These are phyloP conservation scores for Aureobasidium lini DNA, from an alignment of 2,329 filamentous ascomycete species.

Conservation along the genomic window DNA sequence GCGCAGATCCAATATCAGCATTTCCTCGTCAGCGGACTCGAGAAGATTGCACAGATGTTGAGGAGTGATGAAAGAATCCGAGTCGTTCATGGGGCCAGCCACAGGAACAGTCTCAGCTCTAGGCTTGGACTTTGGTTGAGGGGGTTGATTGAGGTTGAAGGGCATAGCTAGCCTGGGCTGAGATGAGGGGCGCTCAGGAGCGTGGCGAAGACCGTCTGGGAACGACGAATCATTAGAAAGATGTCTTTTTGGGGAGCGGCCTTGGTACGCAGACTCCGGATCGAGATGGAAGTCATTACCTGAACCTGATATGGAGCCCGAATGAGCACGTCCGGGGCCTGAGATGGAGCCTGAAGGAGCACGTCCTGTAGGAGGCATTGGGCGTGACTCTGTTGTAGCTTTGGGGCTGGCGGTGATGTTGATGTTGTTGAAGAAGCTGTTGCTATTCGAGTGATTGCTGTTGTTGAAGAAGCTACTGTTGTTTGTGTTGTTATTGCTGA, in stretches of 20 bases:
- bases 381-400: not conserved
- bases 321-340: not conserved
- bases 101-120: slow-evolving; percentile 42
- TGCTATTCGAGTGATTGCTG: not conserved
- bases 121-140: slow-evolving; percentile 20
- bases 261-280: slow-evolving; percentile 22
- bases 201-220: slow-evolving; percentile 33
- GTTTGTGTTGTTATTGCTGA: not conserved
- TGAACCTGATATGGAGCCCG: slow-evolving; percentile 3
- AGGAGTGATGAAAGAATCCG: slow-evolving; percentile 38
- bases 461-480: not conserved
- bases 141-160: slow-evolving; percentile 16
- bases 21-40: slow-evolving; percentile 39
- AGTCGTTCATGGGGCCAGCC: slow-evolving; percentile 21
- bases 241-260: slow-evolving; percentile 41
- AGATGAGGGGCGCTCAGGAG: slow-evolving; percentile 5
- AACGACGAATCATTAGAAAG: slow-evolving; percentile 39
- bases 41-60: slow-evolving; percentile 44
- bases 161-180: slow-evolving; percentile 12
- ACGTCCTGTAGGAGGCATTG: slow-evolving; percentile 15
- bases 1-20: slow-evolving; percentile 76
- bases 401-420: not conserved
- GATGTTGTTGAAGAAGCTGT: slow-evolving; percentile 4
- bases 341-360: not conserved
- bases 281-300: slow-evolving; percentile 18